Conservation (phyloP, 108 stramenopile genomes). For the Chaetoceros muelleri region DNA sequence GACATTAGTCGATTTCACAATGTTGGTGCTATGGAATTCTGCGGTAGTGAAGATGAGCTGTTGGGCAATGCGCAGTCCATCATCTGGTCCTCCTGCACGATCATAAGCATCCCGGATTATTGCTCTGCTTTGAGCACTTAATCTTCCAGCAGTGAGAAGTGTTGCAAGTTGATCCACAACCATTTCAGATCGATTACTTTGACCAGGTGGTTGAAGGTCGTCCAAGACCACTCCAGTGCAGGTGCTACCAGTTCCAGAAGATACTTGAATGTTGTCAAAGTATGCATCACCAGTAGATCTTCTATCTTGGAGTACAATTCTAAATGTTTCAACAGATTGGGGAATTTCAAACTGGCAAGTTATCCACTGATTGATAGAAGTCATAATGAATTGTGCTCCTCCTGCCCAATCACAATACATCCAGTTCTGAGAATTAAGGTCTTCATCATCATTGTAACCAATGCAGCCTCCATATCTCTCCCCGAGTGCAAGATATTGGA, state of each 20-base stretch:
- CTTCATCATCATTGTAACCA: background rate
- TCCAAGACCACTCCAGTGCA: background rate
- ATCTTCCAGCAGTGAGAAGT: slow-evolving; percentile 39
- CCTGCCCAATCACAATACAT: too few relatives aligned
- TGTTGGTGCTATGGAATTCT: slow-evolving; percentile 40
- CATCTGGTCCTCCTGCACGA: slow-evolving; percentile 10
- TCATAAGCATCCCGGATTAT: slow-evolving; percentile 13
- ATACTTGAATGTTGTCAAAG: background rate
- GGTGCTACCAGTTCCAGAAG: background rate
- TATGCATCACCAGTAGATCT: background rate
- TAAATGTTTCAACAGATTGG: background rate
- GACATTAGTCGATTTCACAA: slow-evolving; percentile 12
- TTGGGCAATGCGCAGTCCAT: slow-evolving; percentile 2
- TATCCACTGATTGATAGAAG: background rate
- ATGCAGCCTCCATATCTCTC: background rate
- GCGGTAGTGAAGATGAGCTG: slow-evolving; percentile 21
- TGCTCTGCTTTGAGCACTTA: slow-evolving; percentile 16
- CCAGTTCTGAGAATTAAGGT: background rate
- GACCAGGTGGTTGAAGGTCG: background rate
- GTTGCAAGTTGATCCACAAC: slow-evolving; percentile 23
- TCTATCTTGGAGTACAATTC: background rate
- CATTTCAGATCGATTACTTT: slow-evolving; percentile 7
- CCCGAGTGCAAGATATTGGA: background rate
- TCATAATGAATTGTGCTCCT: too few relatives aligned
- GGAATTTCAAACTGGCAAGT: background rate